Base-by-base conservation (phyloP, 140 eudicot species). In the Cichorium intybus region DNA sequence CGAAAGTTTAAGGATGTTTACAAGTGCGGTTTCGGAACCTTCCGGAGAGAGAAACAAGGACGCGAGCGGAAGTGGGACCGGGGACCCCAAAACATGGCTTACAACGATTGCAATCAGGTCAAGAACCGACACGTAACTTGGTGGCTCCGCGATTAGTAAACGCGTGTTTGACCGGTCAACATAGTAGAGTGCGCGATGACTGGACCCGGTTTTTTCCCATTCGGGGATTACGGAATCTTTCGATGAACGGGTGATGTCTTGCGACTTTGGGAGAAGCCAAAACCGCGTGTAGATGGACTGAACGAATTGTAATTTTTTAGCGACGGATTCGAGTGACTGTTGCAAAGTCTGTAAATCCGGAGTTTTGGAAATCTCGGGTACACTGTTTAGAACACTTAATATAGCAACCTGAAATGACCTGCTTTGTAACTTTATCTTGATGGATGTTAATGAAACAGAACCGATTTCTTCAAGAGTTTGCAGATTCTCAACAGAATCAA, bases 1-100 rank as follows among this genome's bases (percentile, higher is more conserved):
- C 47, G 82, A 72, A 48, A 94, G 95, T 72, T 89, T 84, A 82
- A 94, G 79, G 37, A 78, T 75, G 66, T 79, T 84, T 31, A 78
- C 56, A 62, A 94, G 48, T 66, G 95, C 83, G 48, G 79, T 47
- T 73, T 94, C 99, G 7, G 85, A 73, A 62, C 64, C 77, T 39
- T 82, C 85, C 6, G 99, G 97, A 71, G 95, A 89, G n/a, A 78
- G 70, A 67, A 94, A 82, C 56, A 94, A 72, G 16, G 91, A 75
- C 27, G 85, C 85, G 53, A 94, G 78, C 3, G 97, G 88, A 31
- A 94, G 74, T 14, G 86, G 82, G 59, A 79, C 56, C 46, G 94
- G 91, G 21, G 88, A 94, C 23, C 88, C 95, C 76, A 94, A 78
- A 37, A 77, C 85, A 69, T 80, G 86, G 81, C 99, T 89, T 74